A percentile compares a stretch with the other conserved stretches of the same genome.
Conservation (phyloP, 2,329 filamentous ascomycete species). For the Ophioceras dolichostomum region DNA sequence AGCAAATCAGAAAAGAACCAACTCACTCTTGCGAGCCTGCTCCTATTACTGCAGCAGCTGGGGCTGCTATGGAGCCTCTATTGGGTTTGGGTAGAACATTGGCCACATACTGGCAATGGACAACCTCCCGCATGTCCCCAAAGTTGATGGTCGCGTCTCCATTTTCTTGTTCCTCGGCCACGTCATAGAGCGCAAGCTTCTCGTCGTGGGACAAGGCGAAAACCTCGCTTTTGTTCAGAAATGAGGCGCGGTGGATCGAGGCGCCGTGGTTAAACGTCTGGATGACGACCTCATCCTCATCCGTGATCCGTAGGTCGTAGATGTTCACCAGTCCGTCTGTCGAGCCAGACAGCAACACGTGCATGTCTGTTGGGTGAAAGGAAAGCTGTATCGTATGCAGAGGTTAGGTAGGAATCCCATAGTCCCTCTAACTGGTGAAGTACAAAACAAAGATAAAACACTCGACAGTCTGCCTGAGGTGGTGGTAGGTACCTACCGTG, state of each 20-base stretch:
- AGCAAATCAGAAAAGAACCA: too few relatives aligned
- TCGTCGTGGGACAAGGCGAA: slow-evolving; percentile 71
- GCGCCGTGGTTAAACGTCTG: slow-evolving; percentile 69
- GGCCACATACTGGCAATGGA: slow-evolving; percentile 64
- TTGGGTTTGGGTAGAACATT: slow-evolving; percentile 50
- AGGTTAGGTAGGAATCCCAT: too few relatives aligned
- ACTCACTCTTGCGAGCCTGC: slow-evolving; percentile 56
- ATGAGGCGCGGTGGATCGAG: slow-evolving; percentile 64
- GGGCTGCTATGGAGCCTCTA: slow-evolving; percentile 15
- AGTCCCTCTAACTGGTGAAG: too few relatives aligned
- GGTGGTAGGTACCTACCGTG: too few relatives aligned
- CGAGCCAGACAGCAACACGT: slow-evolving; percentile 60
- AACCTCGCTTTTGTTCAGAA: slow-evolving; percentile 51
- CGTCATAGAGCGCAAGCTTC: slow-evolving; percentile 59
- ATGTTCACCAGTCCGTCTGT: slow-evolving; percentile 72
- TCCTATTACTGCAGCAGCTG: slow-evolving; percentile 45
- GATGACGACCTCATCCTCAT: slow-evolving; percentile 67
- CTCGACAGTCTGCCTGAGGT: too few relatives aligned
- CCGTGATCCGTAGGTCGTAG: slow-evolving; percentile 55
- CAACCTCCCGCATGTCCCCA: slow-evolving; percentile 54
- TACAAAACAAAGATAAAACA: neutral
- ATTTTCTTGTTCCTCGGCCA: slow-evolving; percentile 50
- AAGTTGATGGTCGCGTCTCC: slow-evolving; percentile 45
- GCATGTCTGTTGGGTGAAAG: slow-evolving; percentile 47
- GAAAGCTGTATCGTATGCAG: too few relatives aligned